Percentiles rank a stretch among this genome's conserved stretches.
Evolutionary conservation across 2,329 filamentous ascomycete genomes (phyloP).

Genomic region (Sclerotinia minor): DNA sequence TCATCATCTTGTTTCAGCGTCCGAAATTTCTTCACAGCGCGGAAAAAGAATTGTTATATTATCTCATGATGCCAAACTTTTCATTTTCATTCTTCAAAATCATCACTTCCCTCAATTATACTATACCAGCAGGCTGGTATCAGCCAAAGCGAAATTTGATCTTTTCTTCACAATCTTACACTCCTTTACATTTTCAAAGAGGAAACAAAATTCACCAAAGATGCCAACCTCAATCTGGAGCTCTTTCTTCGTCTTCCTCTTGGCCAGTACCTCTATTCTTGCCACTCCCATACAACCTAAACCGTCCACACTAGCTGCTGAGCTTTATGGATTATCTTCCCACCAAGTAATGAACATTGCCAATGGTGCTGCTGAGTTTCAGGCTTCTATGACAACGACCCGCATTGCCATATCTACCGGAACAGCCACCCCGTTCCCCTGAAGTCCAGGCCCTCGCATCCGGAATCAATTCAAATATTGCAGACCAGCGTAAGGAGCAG

Average conservation of each 20-base stretch:
- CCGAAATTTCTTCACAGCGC: not conserved
- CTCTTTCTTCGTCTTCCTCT: slow-evolving; percentile 3
- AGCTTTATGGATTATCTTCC: not conserved
- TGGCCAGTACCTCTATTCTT: not conserved
- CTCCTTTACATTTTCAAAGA: not conserved
- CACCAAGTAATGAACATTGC: slow-evolving; percentile 1
- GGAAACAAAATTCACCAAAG: not conserved
- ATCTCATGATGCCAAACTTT: not conserved
- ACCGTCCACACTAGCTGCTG: not conserved
- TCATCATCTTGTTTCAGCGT: not conserved
- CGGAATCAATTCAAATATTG: slow-evolving; percentile 34
- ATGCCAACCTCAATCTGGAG: slow-evolving; percentile 11
- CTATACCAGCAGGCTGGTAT: not conserved
- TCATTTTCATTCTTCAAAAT: not conserved
- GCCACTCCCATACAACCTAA: not conserved
- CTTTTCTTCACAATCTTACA: not conserved
- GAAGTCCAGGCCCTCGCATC: slow-evolving; percentile 30
- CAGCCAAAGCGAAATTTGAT: not conserved
- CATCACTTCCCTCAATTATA: not conserved
- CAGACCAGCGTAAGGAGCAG: slow-evolving; percentile 33
- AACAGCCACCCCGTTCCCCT: slow-evolving; percentile 24
- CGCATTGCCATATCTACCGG: slow-evolving; percentile 13
- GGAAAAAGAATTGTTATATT: not conserved
- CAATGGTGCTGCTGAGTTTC: not conserved
- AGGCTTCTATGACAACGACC: not conserved